These are phyloP conservation scores for Phylloboletellus chloephorus DNA, from an alignment of 1,284 basidiomycete species.

Conservation along the genomic window DNA sequence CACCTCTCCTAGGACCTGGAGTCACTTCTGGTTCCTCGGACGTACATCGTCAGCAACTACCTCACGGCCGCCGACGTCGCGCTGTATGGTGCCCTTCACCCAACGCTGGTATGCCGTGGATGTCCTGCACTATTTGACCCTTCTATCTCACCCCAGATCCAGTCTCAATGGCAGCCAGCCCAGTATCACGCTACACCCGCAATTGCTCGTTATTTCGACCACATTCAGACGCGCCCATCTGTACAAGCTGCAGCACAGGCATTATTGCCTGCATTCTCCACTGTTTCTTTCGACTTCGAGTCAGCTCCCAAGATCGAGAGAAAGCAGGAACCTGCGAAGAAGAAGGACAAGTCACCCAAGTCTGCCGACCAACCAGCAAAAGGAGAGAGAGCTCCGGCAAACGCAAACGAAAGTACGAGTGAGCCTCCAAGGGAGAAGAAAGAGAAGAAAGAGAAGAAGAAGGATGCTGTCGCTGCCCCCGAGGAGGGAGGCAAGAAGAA, in stretches of 20 bases:
- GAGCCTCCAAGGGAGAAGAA: slow-evolving; percentile 39
- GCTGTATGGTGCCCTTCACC: slow-evolving; percentile 78
- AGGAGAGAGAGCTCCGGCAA: slow-evolving; percentile 23
- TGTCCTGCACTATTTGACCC: neutral
- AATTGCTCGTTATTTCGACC: slow-evolving; percentile 89
- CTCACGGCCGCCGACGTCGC: slow-evolving; percentile 85
- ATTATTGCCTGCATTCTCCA: slow-evolving; percentile 52
- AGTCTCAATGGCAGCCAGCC: slow-evolving; percentile 62
- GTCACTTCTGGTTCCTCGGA: slow-evolving; percentile 66
- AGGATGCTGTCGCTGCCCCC: slow-evolving; percentile 40
- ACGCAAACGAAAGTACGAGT: slow-evolving; percentile 28
- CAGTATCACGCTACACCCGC: slow-evolving; percentile 75
- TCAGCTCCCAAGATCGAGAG: slow-evolving; percentile 71
- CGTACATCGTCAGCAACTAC: slow-evolving; percentile 77
- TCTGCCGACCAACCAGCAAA: slow-evolving; percentile 32
- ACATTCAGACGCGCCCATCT: slow-evolving; percentile 71
- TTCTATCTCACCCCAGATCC: slow-evolving; percentile 16
- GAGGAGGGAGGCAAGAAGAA: slow-evolving; percentile 42
- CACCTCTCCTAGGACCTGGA: slow-evolving; percentile 58
- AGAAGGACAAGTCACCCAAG: slow-evolving; percentile 73
- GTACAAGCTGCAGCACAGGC: slow-evolving; percentile 53
- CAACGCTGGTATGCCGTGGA: slow-evolving; percentile 57
- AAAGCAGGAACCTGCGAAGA: slow-evolving; percentile 68
- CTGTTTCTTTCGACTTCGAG: slow-evolving; percentile 67
- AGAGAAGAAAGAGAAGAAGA: slow-evolving; percentile 46